These are phyloP conservation scores for Aspergillus fumigatiaffinis DNA, from an alignment of 2,329 filamentous ascomycete genomes.

Conservation along the genomic window DNA sequence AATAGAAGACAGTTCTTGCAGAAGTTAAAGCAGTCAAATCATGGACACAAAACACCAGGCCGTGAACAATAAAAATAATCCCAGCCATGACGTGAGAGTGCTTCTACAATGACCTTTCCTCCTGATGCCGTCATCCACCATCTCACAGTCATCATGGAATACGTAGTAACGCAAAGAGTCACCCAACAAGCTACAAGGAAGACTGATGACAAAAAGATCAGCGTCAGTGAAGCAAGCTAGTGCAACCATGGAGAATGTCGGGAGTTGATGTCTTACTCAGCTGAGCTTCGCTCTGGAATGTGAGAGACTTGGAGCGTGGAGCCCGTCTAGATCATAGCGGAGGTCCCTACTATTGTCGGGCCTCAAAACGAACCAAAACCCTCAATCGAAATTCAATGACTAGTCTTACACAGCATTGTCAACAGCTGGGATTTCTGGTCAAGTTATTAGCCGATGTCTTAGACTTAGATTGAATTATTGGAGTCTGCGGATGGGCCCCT, in stretches of 20 bases:
- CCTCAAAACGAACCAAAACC: neutral
- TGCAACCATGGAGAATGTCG: slow-evolving; percentile 18
- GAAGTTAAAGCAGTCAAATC: neutral
- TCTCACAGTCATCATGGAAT: neutral
- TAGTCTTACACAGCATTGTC: neutral
- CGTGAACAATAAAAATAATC: neutral
- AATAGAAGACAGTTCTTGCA: neutral
- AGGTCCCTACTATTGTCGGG: neutral
- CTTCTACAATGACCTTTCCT: neutral
- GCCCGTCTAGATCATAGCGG: neutral
- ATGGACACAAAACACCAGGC: neutral
- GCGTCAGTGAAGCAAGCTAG: neutral
- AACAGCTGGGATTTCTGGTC: neutral
- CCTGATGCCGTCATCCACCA: slow-evolving; percentile 17
- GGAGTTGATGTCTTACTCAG: slow-evolving; percentile 1
- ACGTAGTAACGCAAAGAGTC: neutral
- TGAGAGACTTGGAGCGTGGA: neutral
- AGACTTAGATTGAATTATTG: neutral
- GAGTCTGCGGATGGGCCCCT: neutral
- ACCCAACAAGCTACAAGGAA: neutral
- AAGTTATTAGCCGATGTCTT: neutral
- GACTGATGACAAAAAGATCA: neutral
- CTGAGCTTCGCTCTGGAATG: slow-evolving; percentile 7
- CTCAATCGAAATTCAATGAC: neutral
- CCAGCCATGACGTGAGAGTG: neutral